Conservation (phyloP, 805 yeast species). For the Yamadazyma sp. region DNA sequence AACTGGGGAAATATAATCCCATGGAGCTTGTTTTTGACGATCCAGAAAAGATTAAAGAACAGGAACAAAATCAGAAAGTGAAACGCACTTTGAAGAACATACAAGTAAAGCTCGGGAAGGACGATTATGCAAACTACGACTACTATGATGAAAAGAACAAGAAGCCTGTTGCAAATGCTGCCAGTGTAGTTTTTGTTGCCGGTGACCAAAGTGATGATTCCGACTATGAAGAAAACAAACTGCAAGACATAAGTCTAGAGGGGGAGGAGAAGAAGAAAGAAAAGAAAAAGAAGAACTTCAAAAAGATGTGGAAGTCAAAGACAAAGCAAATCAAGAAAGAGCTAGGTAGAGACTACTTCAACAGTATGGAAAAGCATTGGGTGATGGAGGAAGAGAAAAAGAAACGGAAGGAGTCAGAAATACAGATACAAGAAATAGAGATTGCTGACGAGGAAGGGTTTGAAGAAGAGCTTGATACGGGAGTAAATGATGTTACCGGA, state of each 20-base stretch:
- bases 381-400: conserved; percentile 16
- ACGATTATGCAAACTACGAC: conserved; percentile 35
- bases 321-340: conserved; percentile 25
- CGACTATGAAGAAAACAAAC: conserved; percentile 12
- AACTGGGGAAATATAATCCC: conserved; percentile 34
- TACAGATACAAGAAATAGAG: conserved; percentile 3
- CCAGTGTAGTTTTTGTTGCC: conserved; percentile 22
- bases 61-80: conserved; percentile 23
- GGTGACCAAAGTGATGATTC: conserved; percentile 21
- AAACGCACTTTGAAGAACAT: conserved; percentile 29
- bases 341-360: conserved; percentile 23
- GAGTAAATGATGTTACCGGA: not conserved
- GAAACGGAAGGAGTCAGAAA: conserved; percentile 10
- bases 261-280: conserved; percentile 15
- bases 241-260: conserved; percentile 8
- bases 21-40: conserved; percentile 40
- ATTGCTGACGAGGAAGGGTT: not conserved
- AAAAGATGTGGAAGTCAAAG: conserved; percentile 19
- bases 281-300: conserved; percentile 17
- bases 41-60: conserved; percentile 19
- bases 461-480: too few species aligned
- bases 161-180: conserved; percentile 13
- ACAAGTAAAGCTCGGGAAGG: conserved; percentile 29
- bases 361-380: conserved; percentile 21
- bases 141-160: conserved; percentile 26